These are phyloP conservation scores for Alternaria solani DNA, from an alignment of 2,329 filamentous ascomycete species.

Conservation along the genomic window DNA sequence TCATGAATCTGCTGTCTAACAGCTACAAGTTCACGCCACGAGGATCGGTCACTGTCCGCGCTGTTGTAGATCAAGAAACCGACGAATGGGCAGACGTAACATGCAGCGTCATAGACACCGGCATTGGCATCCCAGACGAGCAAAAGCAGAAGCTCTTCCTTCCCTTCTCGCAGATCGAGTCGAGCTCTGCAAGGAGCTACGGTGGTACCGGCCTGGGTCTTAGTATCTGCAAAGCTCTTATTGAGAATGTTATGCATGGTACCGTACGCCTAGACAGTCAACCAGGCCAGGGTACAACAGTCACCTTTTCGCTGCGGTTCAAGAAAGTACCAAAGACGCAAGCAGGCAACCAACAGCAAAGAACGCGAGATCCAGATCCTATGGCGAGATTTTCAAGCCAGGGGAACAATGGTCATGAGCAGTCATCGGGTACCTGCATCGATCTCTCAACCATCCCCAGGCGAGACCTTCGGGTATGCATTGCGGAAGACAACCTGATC, in stretches of 20 bases:
- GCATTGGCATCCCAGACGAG: constrained; percentile 86
- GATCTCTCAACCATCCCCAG: constrained; percentile 74
- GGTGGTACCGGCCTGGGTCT: constrained; percentile 90
- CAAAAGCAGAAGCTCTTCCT: constrained; percentile 87
- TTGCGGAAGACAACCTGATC: constrained; percentile 94
- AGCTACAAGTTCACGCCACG: constrained; percentile 92
- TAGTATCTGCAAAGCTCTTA: constrained; percentile 93
- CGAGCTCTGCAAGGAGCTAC: constrained; percentile 87
- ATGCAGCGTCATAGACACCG: constrained; percentile 88
- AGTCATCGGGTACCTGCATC: constrained; percentile 47
- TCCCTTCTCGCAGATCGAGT: constrained; percentile 92
- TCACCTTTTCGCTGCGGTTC: constrained; percentile 85
- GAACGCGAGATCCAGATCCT: constrained; percentile 58
- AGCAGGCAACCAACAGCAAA: constrained; percentile 52
- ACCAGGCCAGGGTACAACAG: constrained; percentile 73
- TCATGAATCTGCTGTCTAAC: constrained; percentile 87
- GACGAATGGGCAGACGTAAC: constrained; percentile 75
- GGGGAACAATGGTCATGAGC: constrained; percentile 55
- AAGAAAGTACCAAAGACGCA: constrained; percentile 76
- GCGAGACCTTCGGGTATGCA: constrained; percentile 83
- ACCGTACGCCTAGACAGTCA: constrained; percentile 82
- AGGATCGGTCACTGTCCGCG: constrained; percentile 84
- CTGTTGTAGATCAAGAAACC: constrained; percentile 75
- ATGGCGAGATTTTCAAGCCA: constrained; percentile 65
- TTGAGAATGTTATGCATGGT: constrained; percentile 90